Percentiles rank a stretch among this genome's conserved stretches.
These are phyloP conservation scores for Nicotiana rustica DNA, from an alignment of 305 asterid genomes.

Conservation along the genomic window DNA sequence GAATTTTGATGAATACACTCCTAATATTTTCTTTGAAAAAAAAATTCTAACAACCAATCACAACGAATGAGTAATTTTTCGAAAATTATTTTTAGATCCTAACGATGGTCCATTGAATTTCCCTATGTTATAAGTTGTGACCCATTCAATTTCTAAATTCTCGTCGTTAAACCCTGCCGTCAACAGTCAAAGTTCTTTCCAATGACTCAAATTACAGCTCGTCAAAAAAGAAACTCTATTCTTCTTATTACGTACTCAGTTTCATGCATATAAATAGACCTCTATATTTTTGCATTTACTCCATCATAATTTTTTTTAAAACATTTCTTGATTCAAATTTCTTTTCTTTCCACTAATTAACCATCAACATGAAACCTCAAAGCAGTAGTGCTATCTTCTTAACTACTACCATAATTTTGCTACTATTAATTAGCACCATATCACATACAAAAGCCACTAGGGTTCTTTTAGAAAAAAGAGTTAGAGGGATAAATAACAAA, in stretches of 20 bases:
- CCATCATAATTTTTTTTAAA: not conserved
- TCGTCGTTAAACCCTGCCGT: not conserved
- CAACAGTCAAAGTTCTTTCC: slow-evolving; percentile 28
- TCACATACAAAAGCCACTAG: slow-evolving; percentile 20
- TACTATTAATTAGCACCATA: slow-evolving; percentile 1
- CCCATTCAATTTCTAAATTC: slow-evolving; percentile 16
- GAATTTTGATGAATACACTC: too few relatives aligned
- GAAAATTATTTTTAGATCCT: not conserved
- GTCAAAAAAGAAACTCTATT: slow-evolving; percentile 1
- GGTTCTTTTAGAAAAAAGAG: slow-evolving; percentile 19
- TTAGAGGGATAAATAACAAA: not conserved
- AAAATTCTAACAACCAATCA: too few relatives aligned
- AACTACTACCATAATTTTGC: not conserved
- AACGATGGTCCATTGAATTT: slow-evolving; percentile 6
- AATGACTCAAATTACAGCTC: slow-evolving; percentile 25
- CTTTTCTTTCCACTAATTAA: not conserved
- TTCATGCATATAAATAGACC: slow-evolving; percentile 25
- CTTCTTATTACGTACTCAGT: not conserved
- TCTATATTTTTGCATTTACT: not conserved
- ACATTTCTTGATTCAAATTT: not conserved
- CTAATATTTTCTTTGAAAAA: too few relatives aligned
- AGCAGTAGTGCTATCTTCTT: not conserved
- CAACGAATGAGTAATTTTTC: not conserved
- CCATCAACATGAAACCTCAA: slow-evolving; percentile 26
- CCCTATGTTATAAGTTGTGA: not conserved